Evolutionary conservation across 306 rosid species (phyloP).

Genomic region (Bauhinia variegata): DNA sequence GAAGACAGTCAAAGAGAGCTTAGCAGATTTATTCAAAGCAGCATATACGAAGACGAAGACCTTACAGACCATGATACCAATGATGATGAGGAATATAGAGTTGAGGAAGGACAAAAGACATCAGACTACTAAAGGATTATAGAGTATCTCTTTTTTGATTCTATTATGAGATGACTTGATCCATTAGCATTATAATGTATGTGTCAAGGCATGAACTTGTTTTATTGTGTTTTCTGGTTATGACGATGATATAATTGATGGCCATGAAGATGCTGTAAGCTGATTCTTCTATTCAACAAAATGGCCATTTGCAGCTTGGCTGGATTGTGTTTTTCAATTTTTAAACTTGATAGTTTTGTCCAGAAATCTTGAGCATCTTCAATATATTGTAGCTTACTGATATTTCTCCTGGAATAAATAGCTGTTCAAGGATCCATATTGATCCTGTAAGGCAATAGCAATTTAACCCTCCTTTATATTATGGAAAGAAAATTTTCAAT

Average conservation of each 20-base stretch:
- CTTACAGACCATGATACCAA: constrained; percentile 22
- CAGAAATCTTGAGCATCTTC: too few species aligned
- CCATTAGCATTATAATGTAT: neutral
- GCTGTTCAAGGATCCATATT: too few species aligned
- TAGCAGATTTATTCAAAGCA: constrained; percentile 18
- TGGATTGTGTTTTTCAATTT: too few species aligned
- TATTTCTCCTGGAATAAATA: too few species aligned
- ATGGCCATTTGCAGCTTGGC: constrained; percentile 5
- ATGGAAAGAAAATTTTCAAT: too few species aligned
- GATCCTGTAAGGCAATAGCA: too few species aligned
- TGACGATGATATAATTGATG: neutral
- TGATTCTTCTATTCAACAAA: constrained; percentile 1
- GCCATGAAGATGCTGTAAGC: neutral
- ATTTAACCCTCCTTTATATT: too few species aligned
- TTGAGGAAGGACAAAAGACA: constrained; percentile 17
- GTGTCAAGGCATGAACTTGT: constrained; percentile 24
- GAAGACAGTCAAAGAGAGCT: constrained; percentile 47
- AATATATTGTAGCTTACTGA: too few species aligned
- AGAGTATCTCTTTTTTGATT: constrained; percentile 16
- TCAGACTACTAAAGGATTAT: constrained; percentile 13
- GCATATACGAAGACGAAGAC: constrained; percentile 5
- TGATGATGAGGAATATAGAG: constrained; percentile 45
- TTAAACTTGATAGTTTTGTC: too few species aligned
- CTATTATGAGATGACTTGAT: constrained; percentile 14
- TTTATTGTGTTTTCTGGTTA: neutral